Evolutionary conservation across 2,329 filamentous ascomycete species (phyloP).

Genomic region (Torrubiellomyces zombiae): DNA sequence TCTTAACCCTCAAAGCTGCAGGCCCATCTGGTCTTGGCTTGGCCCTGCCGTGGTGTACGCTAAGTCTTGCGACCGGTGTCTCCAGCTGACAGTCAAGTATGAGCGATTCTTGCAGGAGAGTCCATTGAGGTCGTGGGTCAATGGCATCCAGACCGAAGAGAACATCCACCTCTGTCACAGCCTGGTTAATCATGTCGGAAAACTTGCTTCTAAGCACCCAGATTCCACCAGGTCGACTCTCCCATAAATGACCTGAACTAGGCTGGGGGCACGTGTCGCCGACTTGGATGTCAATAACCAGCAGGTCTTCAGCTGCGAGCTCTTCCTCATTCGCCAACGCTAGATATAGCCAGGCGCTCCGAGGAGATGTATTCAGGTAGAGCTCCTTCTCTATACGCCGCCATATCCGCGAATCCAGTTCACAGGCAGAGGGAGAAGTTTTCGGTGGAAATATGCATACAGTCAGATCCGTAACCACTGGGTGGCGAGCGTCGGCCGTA

Average conservation of each 20-base stretch:
- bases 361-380: too few species aligned
- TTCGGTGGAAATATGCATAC: too few species aligned
- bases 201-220: conserved; percentile 44
- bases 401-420: too few species aligned
- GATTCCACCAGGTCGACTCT: conserved; percentile 44
- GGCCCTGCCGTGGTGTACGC: conserved; percentile 11
- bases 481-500: too few species aligned
- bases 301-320: too few species aligned
- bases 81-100: conserved; percentile 15
- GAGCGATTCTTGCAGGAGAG: conserved; percentile 17
- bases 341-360: too few species aligned
- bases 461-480: too few species aligned
- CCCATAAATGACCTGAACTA: conserved; percentile 28
- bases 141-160: conserved; percentile 37
- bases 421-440: too few species aligned
- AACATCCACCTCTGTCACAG: conserved; percentile 50
- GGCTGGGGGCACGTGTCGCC: too few species aligned
- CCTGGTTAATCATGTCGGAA: conserved; percentile 11
- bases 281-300: too few species aligned
- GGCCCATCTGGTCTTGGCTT: conserved; percentile 11
- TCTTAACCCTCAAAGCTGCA: conserved; percentile 33
- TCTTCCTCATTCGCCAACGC: too few species aligned
- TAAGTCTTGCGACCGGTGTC: conserved; percentile 19
- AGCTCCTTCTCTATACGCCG: too few species aligned
- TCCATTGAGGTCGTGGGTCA: conserved; percentile 15